These are phyloP conservation scores for Lactifluus pinguis DNA, from an alignment of 768 basidiomycete genomes.

Conservation along the genomic window DNA sequence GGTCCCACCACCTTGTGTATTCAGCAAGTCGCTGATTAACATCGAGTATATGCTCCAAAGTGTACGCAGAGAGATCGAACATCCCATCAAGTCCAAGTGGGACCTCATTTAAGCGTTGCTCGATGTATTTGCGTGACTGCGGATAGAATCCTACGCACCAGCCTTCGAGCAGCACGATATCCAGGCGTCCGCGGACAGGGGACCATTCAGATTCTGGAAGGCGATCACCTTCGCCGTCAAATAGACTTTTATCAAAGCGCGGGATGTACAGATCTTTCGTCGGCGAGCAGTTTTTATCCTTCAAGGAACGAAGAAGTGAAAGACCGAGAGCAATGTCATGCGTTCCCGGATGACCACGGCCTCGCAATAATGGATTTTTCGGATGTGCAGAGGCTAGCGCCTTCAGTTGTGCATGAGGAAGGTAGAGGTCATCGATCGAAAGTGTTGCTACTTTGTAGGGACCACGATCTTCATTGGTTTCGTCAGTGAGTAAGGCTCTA, in stretches of 20 bases:
- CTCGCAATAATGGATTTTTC: constrained; percentile 57
- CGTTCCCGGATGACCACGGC: constrained; percentile 90
- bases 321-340: constrained; percentile 71
- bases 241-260: constrained; percentile 80
- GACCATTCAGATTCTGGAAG: constrained; percentile 33
- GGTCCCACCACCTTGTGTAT: constrained; percentile 62
- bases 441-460: constrained; percentile 49
- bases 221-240: constrained; percentile 79
- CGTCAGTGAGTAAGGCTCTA: constrained; percentile 25
- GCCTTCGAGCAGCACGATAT: constrained; percentile 89
- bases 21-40: constrained; percentile 53
- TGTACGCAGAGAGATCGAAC: constrained; percentile 31
- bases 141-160: constrained; percentile 92
- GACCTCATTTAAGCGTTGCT: constrained; percentile 39
- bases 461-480: constrained; percentile 32
- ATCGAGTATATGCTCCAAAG: constrained; percentile 45
- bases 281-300: constrained; percentile 27
- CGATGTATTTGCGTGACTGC: constrained; percentile 40
- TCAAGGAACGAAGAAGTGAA: constrained; percentile 41
- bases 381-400: constrained; percentile 47
- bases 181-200: constrained; percentile 43
- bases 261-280: constrained; percentile 45
- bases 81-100: constrained; percentile 27
- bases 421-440: constrained; percentile 83
- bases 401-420: constrained; percentile 54